Percentiles rank a stretch among this genome's conserved stretches.
Conservation (phyloP, 2,329 filamentous ascomycete species). For the Alternaria longipes region DNA sequence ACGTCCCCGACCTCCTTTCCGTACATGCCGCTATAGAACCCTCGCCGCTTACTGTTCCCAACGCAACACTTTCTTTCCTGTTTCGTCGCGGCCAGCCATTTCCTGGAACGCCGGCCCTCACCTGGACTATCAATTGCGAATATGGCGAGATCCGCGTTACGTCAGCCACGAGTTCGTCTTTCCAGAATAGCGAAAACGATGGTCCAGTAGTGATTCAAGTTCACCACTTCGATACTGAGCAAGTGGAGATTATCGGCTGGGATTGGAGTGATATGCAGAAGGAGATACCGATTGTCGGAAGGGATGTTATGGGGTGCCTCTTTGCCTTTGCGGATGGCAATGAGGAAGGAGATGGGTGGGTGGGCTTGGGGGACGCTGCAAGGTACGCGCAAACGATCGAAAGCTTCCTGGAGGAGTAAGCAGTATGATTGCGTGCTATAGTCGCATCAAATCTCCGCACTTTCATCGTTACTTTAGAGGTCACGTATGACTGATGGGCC, state of each 20-base stretch:
- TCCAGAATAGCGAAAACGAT: constrained; percentile 36
- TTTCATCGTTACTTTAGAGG: background rate
- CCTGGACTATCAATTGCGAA: constrained; percentile 27
- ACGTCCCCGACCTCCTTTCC: constrained; percentile 59
- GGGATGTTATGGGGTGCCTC: constrained; percentile 28
- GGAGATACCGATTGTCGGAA: constrained; percentile 32
- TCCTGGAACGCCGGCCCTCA: constrained; percentile 20
- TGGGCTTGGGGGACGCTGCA: constrained; percentile 38
- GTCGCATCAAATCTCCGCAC: background rate
- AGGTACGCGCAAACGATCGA: background rate
- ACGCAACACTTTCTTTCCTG: constrained; percentile 17
- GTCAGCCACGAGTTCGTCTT: constrained; percentile 31
- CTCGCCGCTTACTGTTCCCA: constrained; percentile 1
- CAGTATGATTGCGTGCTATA: background rate
- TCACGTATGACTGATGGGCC: background rate
- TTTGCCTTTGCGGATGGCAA: constrained; percentile 35
- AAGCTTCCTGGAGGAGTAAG: background rate
- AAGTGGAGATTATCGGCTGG: constrained; percentile 57
- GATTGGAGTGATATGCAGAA: constrained; percentile 53
- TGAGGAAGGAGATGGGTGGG: constrained; percentile 35
- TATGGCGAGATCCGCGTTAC: constrained; percentile 32
- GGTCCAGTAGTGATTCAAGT: constrained; percentile 58
- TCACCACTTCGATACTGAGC: constrained; percentile 59
- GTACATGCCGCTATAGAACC: constrained; percentile 44
- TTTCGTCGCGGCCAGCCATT: constrained; percentile 31